Evolutionary conservation across 2,329 filamentous ascomycete genomes (phyloP).

Genomic region (Berkeleyomyces basicola): DNA sequence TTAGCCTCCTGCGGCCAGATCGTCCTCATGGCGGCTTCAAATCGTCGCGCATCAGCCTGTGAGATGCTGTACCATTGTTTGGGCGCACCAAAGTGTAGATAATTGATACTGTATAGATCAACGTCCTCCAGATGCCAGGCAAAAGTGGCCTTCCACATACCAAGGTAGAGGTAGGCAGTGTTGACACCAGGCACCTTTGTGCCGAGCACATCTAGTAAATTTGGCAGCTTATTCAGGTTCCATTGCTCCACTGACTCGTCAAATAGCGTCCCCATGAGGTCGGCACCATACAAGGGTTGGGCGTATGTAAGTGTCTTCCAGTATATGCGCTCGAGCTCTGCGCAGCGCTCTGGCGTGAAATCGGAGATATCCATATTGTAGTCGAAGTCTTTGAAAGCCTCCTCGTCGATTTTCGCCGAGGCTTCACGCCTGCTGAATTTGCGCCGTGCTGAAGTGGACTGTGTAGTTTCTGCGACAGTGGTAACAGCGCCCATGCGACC

Average conservation of each 20-base stretch:
- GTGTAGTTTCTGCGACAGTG: slow-evolving; percentile 32
- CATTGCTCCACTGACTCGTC: slow-evolving; percentile 68
- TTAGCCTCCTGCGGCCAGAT: slow-evolving; percentile 94
- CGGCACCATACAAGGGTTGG: slow-evolving; percentile 84
- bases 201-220: slow-evolving; percentile 81
- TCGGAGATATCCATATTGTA: slow-evolving; percentile 79
- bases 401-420: slow-evolving; percentile 69
- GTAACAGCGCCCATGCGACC: slow-evolving; percentile 31
- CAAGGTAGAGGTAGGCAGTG: slow-evolving; percentile 90
- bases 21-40: slow-evolving; percentile 87
- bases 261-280: slow-evolving; percentile 91
- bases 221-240: slow-evolving; percentile 92
- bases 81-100: slow-evolving; percentile 93
- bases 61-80: slow-evolving; percentile 99
- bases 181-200: slow-evolving; percentile 96
- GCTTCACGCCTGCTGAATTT: slow-evolving; percentile 71
- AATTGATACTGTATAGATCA: slow-evolving; percentile 98
- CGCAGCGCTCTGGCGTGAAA: slow-evolving; percentile 78
- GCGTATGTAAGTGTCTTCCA: slow-evolving; percentile 97
- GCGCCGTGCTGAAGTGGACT: slow-evolving; percentile 71
- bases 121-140: slow-evolving; percentile 98
- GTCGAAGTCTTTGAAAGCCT: slow-evolving; percentile 78
- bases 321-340: slow-evolving; percentile 85
- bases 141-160: slow-evolving; percentile 99
- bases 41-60: slow-evolving; percentile 79